These are phyloP conservation scores for Noccaea bulbosa DNA, from an alignment of 345 rosid genomes.

Conservation along the genomic window DNA sequence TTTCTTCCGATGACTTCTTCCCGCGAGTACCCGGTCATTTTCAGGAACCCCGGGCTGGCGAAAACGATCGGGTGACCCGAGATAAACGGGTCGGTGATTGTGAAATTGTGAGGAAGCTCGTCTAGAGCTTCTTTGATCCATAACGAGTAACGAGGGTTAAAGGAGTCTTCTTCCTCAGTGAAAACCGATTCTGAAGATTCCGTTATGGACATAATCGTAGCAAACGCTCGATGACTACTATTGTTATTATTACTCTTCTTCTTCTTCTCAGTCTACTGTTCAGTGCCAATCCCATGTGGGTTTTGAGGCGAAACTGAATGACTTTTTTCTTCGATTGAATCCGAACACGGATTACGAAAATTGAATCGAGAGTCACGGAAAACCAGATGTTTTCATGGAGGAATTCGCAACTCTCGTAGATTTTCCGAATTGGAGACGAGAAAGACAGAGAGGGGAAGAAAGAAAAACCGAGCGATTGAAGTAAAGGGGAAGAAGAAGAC, in stretches of 20 bases:
- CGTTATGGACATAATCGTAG: constrained; percentile 57
- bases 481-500: background rate
- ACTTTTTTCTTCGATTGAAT: constrained; percentile 20
- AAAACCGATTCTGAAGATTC: constrained; percentile 51
- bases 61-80: constrained; percentile 91
- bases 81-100: constrained; percentile 82
- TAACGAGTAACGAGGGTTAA: constrained; percentile 55
- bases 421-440: background rate
- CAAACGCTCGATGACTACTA: constrained; percentile 31
- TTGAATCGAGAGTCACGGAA: constrained; percentile 1
- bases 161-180: constrained; percentile 48
- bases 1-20: constrained; percentile 81
- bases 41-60: constrained; percentile 75
- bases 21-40: constrained; percentile 69
- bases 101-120: constrained; percentile 75
- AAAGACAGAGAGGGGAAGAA: background rate
- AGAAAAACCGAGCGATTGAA: background rate
- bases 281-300: constrained; percentile 73
- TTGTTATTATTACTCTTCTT: no score
- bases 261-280: constrained; percentile 39
- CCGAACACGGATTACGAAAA: background rate
- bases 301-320: constrained; percentile 21
- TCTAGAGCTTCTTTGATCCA: constrained; percentile 71
- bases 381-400: constrained; percentile 11
- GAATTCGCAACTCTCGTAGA: background rate